A percentile compares a stretch with the other conserved stretches of the same genome.
Conservation (phyloP, 768 basidiomycete species). For the Porphyrellus cyaneotinctus region DNA sequence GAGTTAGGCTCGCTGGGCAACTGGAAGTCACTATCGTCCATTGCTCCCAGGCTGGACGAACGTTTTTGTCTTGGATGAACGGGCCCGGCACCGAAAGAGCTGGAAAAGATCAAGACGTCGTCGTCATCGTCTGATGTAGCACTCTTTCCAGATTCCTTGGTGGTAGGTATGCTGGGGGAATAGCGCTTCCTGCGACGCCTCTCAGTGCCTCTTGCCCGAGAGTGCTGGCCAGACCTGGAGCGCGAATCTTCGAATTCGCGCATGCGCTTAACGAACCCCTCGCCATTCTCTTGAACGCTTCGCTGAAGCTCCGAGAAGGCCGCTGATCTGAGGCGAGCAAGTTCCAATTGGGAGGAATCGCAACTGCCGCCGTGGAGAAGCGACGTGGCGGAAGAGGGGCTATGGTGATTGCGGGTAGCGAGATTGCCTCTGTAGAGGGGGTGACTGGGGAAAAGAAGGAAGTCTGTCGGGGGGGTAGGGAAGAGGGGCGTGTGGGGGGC, state of each 20-base stretch:
- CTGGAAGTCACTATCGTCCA: constrained; percentile 35
- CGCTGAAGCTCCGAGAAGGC: constrained; percentile 65
- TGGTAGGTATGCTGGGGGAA: constrained; percentile 21
- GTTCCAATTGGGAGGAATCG: constrained; percentile 27
- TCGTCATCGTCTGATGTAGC: constrained; percentile 40
- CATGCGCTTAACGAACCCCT: constrained; percentile 68
- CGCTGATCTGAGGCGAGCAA: constrained; percentile 49
- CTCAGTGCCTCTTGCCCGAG: constrained; percentile 38
- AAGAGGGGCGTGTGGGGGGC: constrained; percentile 36
- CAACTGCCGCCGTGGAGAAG: constrained; percentile 19
- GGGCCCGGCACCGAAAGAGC: constrained; percentile 22
- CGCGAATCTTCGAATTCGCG: constrained; percentile 62
- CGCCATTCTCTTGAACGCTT: constrained; percentile 60
- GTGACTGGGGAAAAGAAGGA: constrained; percentile 39
- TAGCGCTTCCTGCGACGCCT: constrained; percentile 42
- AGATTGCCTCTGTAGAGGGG: constrained; percentile 5
- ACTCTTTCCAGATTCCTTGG: constrained; percentile 16
- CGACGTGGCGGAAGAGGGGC: constrained; percentile 22
- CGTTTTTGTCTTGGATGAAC: constrained; percentile 35
- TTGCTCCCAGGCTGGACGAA: constrained; percentile 43
- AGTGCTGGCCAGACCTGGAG: constrained; percentile 37
- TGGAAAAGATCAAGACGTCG: constrained; percentile 52
- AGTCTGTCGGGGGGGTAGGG: constrained; percentile 48
- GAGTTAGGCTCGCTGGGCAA: constrained; percentile 6
- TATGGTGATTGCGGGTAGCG: constrained; percentile 11